Evolutionary conservation across 2,329 filamentous ascomycete genomes (phyloP).

Genomic region (Apiospora pterosperma): DNA sequence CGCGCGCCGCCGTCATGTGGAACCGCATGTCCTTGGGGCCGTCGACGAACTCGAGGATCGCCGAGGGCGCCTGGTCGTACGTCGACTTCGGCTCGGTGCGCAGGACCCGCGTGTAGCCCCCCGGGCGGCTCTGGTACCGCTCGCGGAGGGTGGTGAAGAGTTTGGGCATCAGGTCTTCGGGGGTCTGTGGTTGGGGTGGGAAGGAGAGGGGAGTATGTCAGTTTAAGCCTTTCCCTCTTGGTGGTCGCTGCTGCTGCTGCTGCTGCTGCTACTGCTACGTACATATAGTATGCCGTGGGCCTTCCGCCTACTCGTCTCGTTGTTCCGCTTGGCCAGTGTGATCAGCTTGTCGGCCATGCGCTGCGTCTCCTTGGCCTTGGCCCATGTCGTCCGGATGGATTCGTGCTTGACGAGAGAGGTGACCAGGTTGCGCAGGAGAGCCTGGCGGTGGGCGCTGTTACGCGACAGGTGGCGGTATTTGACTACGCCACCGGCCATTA

Average conservation of each 20-base stretch:
- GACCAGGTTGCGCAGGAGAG: slow-evolving; percentile 91
- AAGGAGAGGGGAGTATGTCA: slow-evolving; percentile 4
- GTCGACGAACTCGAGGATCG: slow-evolving; percentile 93
- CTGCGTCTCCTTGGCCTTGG: slow-evolving; percentile 97
- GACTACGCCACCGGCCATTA: slow-evolving; percentile 80
- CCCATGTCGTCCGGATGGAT: slow-evolving; percentile 90
- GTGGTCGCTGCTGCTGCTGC: no score
- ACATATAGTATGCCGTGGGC: slow-evolving; percentile 86
- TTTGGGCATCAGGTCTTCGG: slow-evolving; percentile 71
- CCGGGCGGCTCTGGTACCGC: slow-evolving; percentile 75
- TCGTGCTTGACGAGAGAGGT: slow-evolving; percentile 93
- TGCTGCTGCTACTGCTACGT: slow-evolving; percentile 44
- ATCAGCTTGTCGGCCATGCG: slow-evolving; percentile 90
- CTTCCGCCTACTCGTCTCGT: slow-evolving; percentile 70
- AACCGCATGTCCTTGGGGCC: slow-evolving; percentile 92
- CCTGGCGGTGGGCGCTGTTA: slow-evolving; percentile 81
- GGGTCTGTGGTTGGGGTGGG: slow-evolving; percentile 50
- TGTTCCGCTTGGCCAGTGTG: slow-evolving; percentile 89
- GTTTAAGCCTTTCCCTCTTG: not conserved
- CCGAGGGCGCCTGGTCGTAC: slow-evolving; percentile 80
- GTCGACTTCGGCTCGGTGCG: slow-evolving; percentile 84
- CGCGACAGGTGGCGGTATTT: slow-evolving; percentile 90
- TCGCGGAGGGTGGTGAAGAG: slow-evolving; percentile 79
- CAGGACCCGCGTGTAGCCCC: slow-evolving; percentile 92
- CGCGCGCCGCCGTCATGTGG: slow-evolving; percentile 83